Percentiles rank a stretch among this genome's conserved stretches.
Evolutionary conservation across 1,284 basidiomycete species (phyloP).

Genomic region (Ceratobasidium sp.): DNA sequence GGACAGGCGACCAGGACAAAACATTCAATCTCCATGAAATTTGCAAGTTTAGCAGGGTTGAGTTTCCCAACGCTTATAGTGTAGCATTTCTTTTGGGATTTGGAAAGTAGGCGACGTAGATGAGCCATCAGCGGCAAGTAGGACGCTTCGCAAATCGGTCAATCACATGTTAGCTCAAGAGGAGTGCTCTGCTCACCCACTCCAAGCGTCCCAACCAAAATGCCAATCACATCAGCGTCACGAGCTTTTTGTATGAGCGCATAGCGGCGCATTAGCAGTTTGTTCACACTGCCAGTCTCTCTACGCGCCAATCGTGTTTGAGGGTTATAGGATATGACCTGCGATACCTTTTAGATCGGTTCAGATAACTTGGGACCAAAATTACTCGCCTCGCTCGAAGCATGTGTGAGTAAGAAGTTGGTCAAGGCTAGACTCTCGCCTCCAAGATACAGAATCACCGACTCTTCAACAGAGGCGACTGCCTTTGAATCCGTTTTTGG

Average conservation of each 20-base stretch:
- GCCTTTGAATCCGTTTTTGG: not conserved
- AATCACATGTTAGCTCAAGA: not conserved
- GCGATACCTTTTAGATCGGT: constrained; percentile 43
- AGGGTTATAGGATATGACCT: constrained; percentile 85
- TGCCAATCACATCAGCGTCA: constrained; percentile 92
- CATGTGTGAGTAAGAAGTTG: constrained; percentile 85
- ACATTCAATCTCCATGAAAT: constrained; percentile 96
- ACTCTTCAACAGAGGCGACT: constrained; percentile 43
- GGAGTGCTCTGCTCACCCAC: constrained; percentile 62
- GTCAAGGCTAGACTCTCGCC: constrained; percentile 81
- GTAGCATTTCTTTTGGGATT: constrained; percentile 84
- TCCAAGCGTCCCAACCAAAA: constrained; percentile 93
- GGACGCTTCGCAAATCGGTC: constrained; percentile 58
- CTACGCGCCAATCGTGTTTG: constrained; percentile 55
- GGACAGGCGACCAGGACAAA: constrained; percentile 95
- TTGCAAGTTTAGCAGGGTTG: constrained; percentile 93
- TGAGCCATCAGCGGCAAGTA: constrained; percentile 83
- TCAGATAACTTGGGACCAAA: constrained; percentile 48
- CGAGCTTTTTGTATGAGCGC: constrained; percentile 87
- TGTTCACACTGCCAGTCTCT: constrained; percentile 75
- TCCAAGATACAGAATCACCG: constrained; percentile 80
- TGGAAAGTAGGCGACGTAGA: constrained; percentile 69
- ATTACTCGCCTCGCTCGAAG: constrained; percentile 53
- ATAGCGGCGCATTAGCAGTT: constrained; percentile 90
- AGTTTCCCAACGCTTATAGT: constrained; percentile 96